These are phyloP conservation scores for Sarocladium brachiariae DNA, from an alignment of 2,329 filamentous ascomycete genomes.

Conservation along the genomic window DNA sequence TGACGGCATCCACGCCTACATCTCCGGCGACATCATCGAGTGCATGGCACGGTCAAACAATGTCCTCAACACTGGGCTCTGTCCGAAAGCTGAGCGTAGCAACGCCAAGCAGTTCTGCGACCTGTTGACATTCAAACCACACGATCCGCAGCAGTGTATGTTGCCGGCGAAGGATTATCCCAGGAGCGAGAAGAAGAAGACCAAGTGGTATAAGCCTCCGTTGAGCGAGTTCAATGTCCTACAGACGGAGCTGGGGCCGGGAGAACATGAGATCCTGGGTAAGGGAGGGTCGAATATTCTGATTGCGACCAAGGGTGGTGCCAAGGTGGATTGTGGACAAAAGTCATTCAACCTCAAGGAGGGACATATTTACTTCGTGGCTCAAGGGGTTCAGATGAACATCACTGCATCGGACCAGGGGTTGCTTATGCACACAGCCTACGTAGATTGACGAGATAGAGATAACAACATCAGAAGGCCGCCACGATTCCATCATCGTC, in stretches of 20 bases:
- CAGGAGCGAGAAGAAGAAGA: constrained; percentile 51
- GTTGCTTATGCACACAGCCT: constrained; percentile 17
- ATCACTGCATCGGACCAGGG: constrained; percentile 16
- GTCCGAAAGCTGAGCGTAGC: constrained; percentile 57
- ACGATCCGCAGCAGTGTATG: constrained; percentile 48
- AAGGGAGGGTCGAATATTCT: constrained; percentile 13
- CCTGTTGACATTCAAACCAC: constrained; percentile 57
- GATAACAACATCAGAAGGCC: too few relatives aligned
- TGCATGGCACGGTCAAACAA: constrained; percentile 74
- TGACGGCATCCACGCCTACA: constrained; percentile 68
- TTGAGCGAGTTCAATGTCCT: constrained; percentile 69
- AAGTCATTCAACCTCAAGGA: constrained; percentile 17
- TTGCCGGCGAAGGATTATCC: constrained; percentile 42
- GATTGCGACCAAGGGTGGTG: constrained; percentile 17
- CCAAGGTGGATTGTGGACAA: constrained; percentile 15
- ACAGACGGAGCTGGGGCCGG: constrained; percentile 45
- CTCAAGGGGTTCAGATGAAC: constrained; percentile 17
- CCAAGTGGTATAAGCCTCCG: constrained; percentile 57
- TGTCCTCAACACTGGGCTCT: constrained; percentile 69
- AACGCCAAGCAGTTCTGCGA: constrained; percentile 57
- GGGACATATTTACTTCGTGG: constrained; percentile 20
- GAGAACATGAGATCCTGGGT: constrained; percentile 47
- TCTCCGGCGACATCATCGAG: constrained; percentile 68
- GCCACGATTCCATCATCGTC: background rate
- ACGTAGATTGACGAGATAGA: constrained; percentile 12